Evolutionary conservation across 2,329 filamentous ascomycete genomes (phyloP).

Genomic region (Fusarium nodosum): DNA sequence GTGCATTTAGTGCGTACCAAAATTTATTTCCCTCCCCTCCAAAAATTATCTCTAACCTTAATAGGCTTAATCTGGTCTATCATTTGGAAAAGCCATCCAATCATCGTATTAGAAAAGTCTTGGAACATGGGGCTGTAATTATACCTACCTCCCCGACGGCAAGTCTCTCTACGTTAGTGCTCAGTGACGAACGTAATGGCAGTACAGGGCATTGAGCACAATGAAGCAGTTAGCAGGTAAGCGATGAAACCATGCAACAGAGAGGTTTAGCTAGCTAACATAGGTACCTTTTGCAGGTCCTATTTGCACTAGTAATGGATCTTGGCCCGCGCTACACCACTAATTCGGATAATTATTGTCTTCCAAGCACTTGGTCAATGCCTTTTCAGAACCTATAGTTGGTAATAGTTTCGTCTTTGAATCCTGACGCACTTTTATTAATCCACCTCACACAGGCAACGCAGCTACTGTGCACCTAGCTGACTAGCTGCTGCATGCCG

Average conservation of each 20-base stretch:
- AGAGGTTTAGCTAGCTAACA: slow-evolving; percentile 2
- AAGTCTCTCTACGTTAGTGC: slow-evolving; percentile 14
- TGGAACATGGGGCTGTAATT: slow-evolving; percentile 15
- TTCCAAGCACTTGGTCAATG: slow-evolving; percentile 22
- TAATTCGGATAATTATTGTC: slow-evolving; percentile 35
- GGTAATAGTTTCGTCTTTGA: slow-evolving; percentile 16
- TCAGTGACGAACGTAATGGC: slow-evolving; percentile 1
- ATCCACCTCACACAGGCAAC: slow-evolving; percentile 4
- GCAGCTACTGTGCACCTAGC: slow-evolving; percentile 10
- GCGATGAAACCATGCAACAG: slow-evolving; percentile 23
- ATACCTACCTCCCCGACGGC: slow-evolving; percentile 10
- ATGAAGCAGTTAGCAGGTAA: not conserved
- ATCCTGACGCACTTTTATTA: slow-evolving; percentile 15
- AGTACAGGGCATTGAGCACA: not conserved
- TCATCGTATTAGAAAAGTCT: slow-evolving; percentile 1
- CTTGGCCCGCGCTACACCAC: slow-evolving; percentile 36
- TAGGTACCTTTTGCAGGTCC: slow-evolving; percentile 9
- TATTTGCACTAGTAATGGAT: slow-evolving; percentile 32
- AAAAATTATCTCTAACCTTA: slow-evolving; percentile 12
- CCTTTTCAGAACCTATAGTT: slow-evolving; percentile 7
- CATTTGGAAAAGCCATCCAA: slow-evolving; percentile 9
- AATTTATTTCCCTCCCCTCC: slow-evolving; percentile 18
- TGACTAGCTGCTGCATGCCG: slow-evolving; percentile 34
- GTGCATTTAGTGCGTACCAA: slow-evolving; percentile 29
- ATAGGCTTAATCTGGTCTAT: slow-evolving; percentile 17